Percentiles rank a stretch among this genome's conserved stretches.
phyloP scores from a whole-genome alignment of 139 green algal species.

The Gonium pectorale region DNA sequence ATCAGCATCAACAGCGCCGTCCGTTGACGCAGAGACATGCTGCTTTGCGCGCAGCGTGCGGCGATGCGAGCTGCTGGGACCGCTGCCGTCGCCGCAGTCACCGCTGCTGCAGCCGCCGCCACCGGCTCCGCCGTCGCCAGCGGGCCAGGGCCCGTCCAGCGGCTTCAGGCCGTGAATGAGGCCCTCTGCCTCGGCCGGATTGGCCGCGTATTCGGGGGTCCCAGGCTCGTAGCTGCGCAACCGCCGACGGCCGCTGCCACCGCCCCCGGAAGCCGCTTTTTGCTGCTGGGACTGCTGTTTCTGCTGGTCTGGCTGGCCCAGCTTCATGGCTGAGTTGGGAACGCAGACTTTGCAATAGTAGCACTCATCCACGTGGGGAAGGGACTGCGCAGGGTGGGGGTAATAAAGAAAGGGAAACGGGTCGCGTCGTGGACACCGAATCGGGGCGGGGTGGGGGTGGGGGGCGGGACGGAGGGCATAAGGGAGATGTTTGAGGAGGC shows the following conservation, averaged over 20 bases:
- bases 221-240: neutral
- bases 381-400: conserved; percentile 29
- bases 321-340: conserved; percentile 20
- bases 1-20: too few species aligned
- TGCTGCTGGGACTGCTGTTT: neutral
- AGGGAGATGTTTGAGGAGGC: too few species aligned
- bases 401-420: too few species aligned
- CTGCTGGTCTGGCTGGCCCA: neutral
- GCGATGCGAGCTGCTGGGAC: neutral
- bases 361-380: conserved; percentile 54
- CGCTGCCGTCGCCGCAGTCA: neutral
- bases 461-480: neutral
- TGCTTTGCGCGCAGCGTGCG: too few species aligned
- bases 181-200: conserved; percentile 25
- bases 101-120: neutral
- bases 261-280: too few species aligned
- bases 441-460: neutral
- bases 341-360: conserved; percentile 50
- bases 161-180: conserved; percentile 34
- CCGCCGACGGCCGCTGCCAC: neutral
- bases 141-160: neutral
- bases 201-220: neutral
- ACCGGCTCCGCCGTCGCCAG: neutral
- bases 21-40: too few species aligned
- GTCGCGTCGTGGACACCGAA: too few species aligned